These are phyloP conservation scores for Boletus patriciae DNA, from an alignment of 768 basidiomycete genomes.

Conservation along the genomic window DNA sequence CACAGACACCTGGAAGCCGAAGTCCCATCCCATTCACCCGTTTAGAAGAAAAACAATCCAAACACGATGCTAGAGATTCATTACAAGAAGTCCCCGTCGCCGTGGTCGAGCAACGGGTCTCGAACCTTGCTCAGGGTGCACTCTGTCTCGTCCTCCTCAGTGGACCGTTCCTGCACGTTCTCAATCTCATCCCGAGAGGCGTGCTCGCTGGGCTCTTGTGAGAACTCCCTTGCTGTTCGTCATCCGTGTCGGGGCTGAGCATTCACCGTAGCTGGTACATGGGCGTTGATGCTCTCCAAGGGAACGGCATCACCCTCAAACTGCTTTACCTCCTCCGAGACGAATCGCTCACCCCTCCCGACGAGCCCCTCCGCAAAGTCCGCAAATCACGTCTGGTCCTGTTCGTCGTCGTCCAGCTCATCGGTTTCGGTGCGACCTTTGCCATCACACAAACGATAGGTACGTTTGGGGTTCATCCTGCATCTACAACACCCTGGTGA, in stretches of 20 bases:
- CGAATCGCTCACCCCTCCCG: conserved; percentile 52
- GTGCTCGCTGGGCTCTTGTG: conserved; percentile 87
- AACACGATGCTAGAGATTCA: conserved; percentile 3
- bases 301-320: conserved; percentile 81
- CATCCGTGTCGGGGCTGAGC: background rate
- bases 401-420: conserved; percentile 72
- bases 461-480: conserved; percentile 29
- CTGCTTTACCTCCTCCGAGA: conserved; percentile 80
- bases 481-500: background rate
- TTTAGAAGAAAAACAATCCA: conserved; percentile 27
- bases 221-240: conserved; percentile 15
- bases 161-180: conserved; percentile 77
- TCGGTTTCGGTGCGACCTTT: conserved; percentile 86
- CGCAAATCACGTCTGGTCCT: conserved; percentile 70
- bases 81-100: conserved; percentile 57
- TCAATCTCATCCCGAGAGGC: conserved; percentile 78
- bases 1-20: background rate
- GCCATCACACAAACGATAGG: conserved; percentile 90
- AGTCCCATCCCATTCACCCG: background rate
- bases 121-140: conserved; percentile 82
- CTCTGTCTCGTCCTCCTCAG: conserved; percentile 78
- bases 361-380: conserved; percentile 76
- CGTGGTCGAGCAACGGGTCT: conserved; percentile 92
- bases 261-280: conserved; percentile 72
- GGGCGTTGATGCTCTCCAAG: conserved; percentile 78